These are phyloP conservation scores for Aspergillus sp. DNA, from an alignment of 2,329 filamentous ascomycete genomes.

Conservation along the genomic window DNA sequence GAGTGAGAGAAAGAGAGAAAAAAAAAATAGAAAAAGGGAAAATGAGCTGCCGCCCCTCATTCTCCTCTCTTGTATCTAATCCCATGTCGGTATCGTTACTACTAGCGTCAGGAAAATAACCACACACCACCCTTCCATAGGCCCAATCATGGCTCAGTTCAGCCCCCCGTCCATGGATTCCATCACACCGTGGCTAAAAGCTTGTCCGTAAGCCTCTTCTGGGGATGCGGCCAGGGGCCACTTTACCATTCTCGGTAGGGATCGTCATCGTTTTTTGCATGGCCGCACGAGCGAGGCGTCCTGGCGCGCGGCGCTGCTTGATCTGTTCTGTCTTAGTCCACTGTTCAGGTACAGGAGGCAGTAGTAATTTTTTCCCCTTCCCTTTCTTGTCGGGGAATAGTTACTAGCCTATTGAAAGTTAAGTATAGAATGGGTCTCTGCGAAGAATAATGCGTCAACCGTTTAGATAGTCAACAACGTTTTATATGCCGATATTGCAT, in stretches of 20 bases:
- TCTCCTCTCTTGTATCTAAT: too few species aligned
- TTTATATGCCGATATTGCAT: too few species aligned
- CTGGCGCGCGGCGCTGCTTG: background rate
- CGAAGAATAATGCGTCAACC: too few species aligned
- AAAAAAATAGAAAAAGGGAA: too few species aligned
- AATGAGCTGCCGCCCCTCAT: too few species aligned
- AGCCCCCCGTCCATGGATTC: slow-evolving; percentile 13
- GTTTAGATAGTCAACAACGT: too few species aligned
- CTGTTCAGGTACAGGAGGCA: background rate
- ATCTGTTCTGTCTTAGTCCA: background rate
- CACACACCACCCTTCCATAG: too few species aligned
- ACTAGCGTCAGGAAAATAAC: slow-evolving; percentile 3
- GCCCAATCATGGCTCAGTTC: background rate
- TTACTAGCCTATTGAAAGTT: too few species aligned
- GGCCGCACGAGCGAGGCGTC: slow-evolving; percentile 6
- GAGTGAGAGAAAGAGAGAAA: too few species aligned
- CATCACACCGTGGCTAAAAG: slow-evolving; percentile 25
- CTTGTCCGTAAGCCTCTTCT: slow-evolving; percentile 26
- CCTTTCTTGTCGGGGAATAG: too few species aligned
- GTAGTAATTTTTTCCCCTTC: too few species aligned
- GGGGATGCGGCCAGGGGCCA: slow-evolving; percentile 16
- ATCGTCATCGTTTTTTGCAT: slow-evolving; percentile 13
- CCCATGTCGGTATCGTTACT: slow-evolving; percentile 8
- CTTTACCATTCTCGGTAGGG: slow-evolving; percentile 17
- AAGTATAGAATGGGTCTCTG: too few species aligned